Evolutionary conservation across 2,329 filamentous ascomycete species (phyloP), one percentile per base, ranked within the genome.

Genomic region (Trichoderma breve): DNA sequence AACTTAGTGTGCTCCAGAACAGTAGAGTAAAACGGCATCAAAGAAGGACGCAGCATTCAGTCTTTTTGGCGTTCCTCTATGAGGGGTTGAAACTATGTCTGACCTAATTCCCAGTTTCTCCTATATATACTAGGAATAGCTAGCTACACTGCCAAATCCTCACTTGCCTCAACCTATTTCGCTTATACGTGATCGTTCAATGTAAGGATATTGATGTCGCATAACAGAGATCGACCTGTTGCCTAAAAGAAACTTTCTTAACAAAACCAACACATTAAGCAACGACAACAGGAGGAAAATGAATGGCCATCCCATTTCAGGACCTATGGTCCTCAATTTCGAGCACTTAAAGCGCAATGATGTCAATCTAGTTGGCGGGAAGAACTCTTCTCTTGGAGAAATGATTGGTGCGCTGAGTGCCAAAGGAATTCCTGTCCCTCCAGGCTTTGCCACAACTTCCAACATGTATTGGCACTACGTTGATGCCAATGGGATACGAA

Each of bases 351-450:
- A 55, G n/a, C 53, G 51, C 9, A 69, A 34, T 4, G 66, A 69
- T 62, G 66, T 26, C n/a, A n/a, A 32, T n/a, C 15, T 79, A 8
- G 81, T 82, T 7, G 81, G 81, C 18, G 80, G 81, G 8, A 82
- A 82, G 74, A 82, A 82, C 65, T 78, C 80, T 14, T 82, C 81
- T 2, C 73, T 82, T 24, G 81, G 81, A 4, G 81, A 82, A 73
- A 82, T 82, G 79, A 81, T 82, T 67, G 71, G 76, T 26, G 67
- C 74, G 30, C 79, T 82, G 6, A 72, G 36, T 4, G 36, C 72
- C 12, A 64, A 80, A 65, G 79, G 78, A 3, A 77, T 82, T 36
- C 51, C 76, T 14, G 79, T 82, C 3, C 80, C 80, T 24, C 76
- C 79, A 18, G 80, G 81, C 2, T 80, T 82, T 73, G 80, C 80